Conservation (phyloP, 78 protist genomes). For the Polysphondylium violaceum region DNA sequence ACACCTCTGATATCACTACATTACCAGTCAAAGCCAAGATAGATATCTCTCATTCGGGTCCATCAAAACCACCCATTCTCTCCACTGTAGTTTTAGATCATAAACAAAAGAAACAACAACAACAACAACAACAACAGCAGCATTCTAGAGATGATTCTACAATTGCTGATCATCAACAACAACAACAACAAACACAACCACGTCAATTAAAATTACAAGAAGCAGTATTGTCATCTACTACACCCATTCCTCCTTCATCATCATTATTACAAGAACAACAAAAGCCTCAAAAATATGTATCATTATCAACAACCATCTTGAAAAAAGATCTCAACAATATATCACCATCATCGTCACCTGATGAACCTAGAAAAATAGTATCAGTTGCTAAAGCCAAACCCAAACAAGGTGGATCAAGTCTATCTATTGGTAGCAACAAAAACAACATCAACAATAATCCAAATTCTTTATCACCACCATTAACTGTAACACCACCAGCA, state of each 20-base stretch:
- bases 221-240: no score
- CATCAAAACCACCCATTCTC: neutral
- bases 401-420: neutral
- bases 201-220: no score
- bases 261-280: neutral
- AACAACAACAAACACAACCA: no score
- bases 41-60: conserved; percentile 1
- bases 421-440: neutral
- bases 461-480: no score
- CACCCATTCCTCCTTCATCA: no score
- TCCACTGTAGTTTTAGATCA: conserved; percentile 4
- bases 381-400: conserved; percentile 22
- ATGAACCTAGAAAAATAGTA: conserved; percentile 13
- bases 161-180: neutral
- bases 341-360: conserved; percentile 34
- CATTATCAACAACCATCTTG: conserved; percentile 15
- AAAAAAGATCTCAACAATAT: neutral
- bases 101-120: neutral
- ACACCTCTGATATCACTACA: conserved; percentile 21
- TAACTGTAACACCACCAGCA: no score
- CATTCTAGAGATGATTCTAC: neutral
- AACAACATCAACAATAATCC: neutral
- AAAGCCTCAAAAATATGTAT: neutral
- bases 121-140: neutral
- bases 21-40: conserved; percentile 19